A percentile compares a stretch with the other conserved stretches of the same genome.
Conservation (phyloP, 169 alveolate species). For the Eimeria acervulina region DNA sequence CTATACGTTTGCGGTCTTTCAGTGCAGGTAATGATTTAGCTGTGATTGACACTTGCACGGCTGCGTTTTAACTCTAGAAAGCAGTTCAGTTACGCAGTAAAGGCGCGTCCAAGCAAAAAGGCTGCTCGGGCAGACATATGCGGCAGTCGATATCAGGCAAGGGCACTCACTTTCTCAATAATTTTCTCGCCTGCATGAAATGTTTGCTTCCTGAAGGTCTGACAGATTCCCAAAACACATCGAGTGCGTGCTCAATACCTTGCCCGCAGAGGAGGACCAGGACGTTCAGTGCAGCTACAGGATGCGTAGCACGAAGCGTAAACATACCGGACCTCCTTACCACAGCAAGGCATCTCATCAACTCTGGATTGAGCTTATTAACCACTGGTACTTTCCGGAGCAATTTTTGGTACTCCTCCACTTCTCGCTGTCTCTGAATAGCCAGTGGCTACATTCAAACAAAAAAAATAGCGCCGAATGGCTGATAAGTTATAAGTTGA, state of each 20-base stretch:
- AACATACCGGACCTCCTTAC: constrained; percentile 22
- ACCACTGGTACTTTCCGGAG: constrained; percentile 83
- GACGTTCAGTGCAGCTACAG: neutral
- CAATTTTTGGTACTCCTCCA: constrained; percentile 54
- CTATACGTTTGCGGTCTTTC: neutral
- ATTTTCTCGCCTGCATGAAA: constrained; percentile 75
- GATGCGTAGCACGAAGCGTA: neutral
- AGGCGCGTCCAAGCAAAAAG: neutral
- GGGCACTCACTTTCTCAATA: constrained; percentile 25
- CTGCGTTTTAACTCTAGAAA: neutral
- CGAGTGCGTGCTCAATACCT: neutral
- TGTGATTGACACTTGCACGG: neutral
- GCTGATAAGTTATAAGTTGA: neutral
- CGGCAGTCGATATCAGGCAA: neutral
- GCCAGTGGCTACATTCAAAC: constrained; percentile 43
- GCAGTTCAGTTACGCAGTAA: neutral
- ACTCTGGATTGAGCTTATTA: constrained; percentile 56
- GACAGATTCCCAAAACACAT: neutral
- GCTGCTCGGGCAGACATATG: neutral
- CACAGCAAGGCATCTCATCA: constrained; percentile 74
- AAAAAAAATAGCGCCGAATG: neutral
- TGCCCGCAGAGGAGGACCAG: neutral
- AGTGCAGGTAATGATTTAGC: neutral
- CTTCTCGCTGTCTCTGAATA: constrained; percentile 66
- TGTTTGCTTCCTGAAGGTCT: constrained; percentile 74